Conservation (phyloP, 2,329 filamentous ascomycete species). For the Fusarium haematococcum region DNA sequence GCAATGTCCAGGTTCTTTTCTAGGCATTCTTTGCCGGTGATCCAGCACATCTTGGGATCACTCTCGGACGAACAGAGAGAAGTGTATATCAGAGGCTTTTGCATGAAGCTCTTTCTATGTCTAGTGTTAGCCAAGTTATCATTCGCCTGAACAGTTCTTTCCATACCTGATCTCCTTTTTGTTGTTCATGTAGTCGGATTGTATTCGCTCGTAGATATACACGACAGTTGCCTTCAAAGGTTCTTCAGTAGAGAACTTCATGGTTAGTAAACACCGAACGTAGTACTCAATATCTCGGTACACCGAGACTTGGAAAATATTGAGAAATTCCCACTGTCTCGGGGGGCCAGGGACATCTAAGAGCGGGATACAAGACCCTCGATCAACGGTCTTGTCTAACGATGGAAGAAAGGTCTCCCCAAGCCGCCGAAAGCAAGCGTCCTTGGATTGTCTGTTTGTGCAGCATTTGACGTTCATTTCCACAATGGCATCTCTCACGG, state of each 20-base stretch:
- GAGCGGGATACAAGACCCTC: neutral
- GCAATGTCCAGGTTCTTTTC: neutral
- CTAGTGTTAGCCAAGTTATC: neutral
- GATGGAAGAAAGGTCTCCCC: neutral
- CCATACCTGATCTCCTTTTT: neutral
- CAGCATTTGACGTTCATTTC: neutral
- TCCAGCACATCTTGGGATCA: neutral
- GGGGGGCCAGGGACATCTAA: neutral
- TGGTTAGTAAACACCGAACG: neutral
- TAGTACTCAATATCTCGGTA: neutral
- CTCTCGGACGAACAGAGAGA: neutral
- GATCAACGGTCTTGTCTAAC: neutral
- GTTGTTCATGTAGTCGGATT: neutral
- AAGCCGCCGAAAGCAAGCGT: neutral
- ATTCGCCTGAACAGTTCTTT: neutral
- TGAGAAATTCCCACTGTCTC: neutral
- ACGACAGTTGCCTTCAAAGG: neutral
- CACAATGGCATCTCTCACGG: neutral
- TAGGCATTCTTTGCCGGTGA: neutral
- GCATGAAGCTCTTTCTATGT: neutral
- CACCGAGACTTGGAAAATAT: neutral
- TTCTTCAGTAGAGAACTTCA: neutral
- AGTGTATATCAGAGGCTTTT: neutral
- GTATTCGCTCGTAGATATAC: neutral
- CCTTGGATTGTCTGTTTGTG: neutral